Base-by-base conservation (phyloP, 306 rosid species). In the Vigna trinervia region DNA sequence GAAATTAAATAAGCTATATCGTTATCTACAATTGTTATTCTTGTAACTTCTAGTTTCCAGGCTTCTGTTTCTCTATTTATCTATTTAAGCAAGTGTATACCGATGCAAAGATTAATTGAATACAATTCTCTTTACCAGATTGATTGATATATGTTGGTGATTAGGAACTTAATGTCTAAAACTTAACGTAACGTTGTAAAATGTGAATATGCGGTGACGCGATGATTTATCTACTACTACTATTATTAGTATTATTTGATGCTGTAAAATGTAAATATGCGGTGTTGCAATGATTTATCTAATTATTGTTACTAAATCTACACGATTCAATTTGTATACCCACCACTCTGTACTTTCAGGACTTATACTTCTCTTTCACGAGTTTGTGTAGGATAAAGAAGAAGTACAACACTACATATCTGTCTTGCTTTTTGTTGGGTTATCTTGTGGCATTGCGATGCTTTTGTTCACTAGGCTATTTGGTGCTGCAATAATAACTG, bases 381-480 rank as follows among this genome's bases (percentile, higher is more conserved):
- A 47, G 61, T 62, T 68, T 77, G 63, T 87, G 87, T 92, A 94
- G 98, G 97, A 92, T 63, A 90, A 84, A 80, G 84, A 86, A 54
- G 91, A 85, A 87, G 97, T 92, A 69, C 98, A 94, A 75, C 97
- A 89, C 75, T 77, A 81, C 67, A 81, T 81, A 75, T 81, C 84
- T 75, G 54, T 85, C 76, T 87, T 92, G 89, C 98, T 92, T 78
- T 92, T 88, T 86, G 73, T 92, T 79, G 98, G 95, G 58, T 81
- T 94, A 83, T 74, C 75, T 70, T 94, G 95, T 88, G 98, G 98
- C 82, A 32, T 81, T 51, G n/a, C 71, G 60, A 90, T 94, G 97
- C 88, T 94, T 60, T 71, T 94, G 60, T 91, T 89, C 80, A 89
- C 97, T 57, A 82, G 81, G 81, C 75, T 94, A 47, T 87, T 88